Conservation (phyloP, 139 green algal species). For the Diplosphaera chodatii region DNA sequence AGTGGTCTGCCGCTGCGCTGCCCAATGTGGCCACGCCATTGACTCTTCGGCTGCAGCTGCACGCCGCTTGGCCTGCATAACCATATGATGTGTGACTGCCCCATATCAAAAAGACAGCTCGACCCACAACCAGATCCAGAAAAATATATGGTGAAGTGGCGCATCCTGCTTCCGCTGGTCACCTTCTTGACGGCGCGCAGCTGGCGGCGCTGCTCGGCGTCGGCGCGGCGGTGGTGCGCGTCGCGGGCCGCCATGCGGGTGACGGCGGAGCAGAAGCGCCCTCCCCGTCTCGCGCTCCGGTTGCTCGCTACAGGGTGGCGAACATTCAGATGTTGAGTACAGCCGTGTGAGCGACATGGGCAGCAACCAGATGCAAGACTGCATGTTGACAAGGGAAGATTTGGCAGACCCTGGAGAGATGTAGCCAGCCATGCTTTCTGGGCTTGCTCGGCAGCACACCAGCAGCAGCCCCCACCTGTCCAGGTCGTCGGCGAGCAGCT, state of each 20-base stretch:
- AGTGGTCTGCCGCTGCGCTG: no score
- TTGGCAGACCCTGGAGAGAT: neutral
- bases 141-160: no score
- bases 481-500: slow-evolving; percentile 33
- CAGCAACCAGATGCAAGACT: neutral
- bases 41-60: no score
- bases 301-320: slow-evolving; percentile 33
- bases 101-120: neutral
- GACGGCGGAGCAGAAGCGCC: slow-evolving; percentile 47
- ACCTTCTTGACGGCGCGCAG: slow-evolving; percentile 37
- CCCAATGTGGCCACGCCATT: no score
- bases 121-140: neutral
- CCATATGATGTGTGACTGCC: no score
- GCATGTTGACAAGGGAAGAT: no score
- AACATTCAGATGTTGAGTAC: neutral
- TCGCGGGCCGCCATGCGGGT: slow-evolving; percentile 45
- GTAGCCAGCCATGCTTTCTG: neutral
- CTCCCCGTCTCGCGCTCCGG: slow-evolving; percentile 33
- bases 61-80: no score
- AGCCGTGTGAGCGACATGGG: no score
- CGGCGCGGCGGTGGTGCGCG: slow-evolving; percentile 20
- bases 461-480: neutral
- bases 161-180: neutral
- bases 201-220: slow-evolving; percentile 30
- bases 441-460: no score